These are phyloP conservation scores for Daldinia sp. DNA, from an alignment of 2,329 filamentous ascomycete genomes.

Conservation along the genomic window DNA sequence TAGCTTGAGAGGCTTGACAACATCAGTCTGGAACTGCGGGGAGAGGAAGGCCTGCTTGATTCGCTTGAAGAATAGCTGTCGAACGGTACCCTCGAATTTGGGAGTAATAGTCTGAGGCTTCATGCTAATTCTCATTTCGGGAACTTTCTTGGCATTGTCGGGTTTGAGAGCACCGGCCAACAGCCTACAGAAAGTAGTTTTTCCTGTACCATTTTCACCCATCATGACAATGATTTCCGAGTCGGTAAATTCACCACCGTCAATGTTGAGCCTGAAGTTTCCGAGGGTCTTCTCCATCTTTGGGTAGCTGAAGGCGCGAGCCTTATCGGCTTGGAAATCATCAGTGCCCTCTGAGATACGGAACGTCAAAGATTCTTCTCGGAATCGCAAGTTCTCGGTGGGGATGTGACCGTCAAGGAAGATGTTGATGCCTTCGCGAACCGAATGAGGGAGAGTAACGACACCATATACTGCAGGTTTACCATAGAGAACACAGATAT, in stretches of 20 bases:
- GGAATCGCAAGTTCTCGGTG: slow-evolving; percentile 98
- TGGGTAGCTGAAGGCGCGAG: slow-evolving; percentile 87
- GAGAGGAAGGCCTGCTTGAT: slow-evolving; percentile 97
- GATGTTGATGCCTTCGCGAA: slow-evolving; percentile 99
- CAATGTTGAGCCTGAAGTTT: slow-evolving; percentile 84
- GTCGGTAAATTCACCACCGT: slow-evolving; percentile 90
- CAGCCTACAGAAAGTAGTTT: slow-evolving; percentile 98
- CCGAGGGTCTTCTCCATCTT: slow-evolving; percentile 93
- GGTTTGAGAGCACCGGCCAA: slow-evolving; percentile 94
- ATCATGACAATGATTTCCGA: slow-evolving; percentile 99
- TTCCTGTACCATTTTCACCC: slow-evolving; percentile 99
- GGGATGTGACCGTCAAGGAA: slow-evolving; percentile 98
- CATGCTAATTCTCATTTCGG: slow-evolving; percentile 97
- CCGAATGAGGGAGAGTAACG: slow-evolving; percentile 93
- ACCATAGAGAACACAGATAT: slow-evolving; percentile 97
- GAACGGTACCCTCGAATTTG: slow-evolving; percentile 96
- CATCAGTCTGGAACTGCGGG: slow-evolving; percentile 99
- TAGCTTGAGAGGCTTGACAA: slow-evolving; percentile 98
- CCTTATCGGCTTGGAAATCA: slow-evolving; percentile 87
- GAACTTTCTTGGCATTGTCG: slow-evolving; percentile 81
- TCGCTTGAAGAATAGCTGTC: slow-evolving; percentile 99
- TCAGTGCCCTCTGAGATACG: slow-evolving; percentile 90
- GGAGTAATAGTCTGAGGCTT: slow-evolving; percentile 99
- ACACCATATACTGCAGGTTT: slow-evolving; percentile 97
- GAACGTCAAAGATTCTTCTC: slow-evolving; percentile 96